Percentiles rank a stretch among this genome's conserved stretches.
Evolutionary conservation across 345 rosid species (phyloP).

Genomic region (Jatropha curcas): DNA sequence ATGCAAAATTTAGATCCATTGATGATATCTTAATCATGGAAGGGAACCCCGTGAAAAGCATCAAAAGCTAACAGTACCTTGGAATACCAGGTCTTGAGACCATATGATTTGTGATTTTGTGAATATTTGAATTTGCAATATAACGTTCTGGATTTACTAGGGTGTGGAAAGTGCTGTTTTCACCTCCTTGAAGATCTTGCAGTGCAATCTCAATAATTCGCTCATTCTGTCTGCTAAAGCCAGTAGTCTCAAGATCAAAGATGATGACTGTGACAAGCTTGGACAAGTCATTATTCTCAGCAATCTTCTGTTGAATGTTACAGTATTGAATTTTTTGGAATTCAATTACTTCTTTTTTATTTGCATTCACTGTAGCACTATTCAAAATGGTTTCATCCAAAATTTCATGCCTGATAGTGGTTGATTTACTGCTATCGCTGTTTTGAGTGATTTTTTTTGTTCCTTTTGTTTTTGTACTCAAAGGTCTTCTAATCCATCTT

Average conservation of each 20-base stretch:
- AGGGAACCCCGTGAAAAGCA: not conserved
- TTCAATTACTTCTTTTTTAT: slow-evolving; percentile 35
- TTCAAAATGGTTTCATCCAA: slow-evolving; percentile 49
- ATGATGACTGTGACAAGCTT: slow-evolving; percentile 57
- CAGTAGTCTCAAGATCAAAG: slow-evolving; percentile 81
- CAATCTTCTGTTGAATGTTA: slow-evolving; percentile 51
- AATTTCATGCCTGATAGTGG: slow-evolving; percentile 37
- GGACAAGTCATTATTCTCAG: slow-evolving; percentile 51
- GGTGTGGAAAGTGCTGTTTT: slow-evolving; percentile 80
- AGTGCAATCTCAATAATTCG: slow-evolving; percentile 77
- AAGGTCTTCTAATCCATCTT: slow-evolving; percentile 57
- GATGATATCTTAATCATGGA: not conserved
- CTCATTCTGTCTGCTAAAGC: slow-evolving; percentile 49
- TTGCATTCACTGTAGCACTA: slow-evolving; percentile 38
- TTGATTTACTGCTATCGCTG: slow-evolving; percentile 31
- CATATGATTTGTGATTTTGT: slow-evolving; percentile 69
- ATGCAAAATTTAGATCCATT: not conserved
- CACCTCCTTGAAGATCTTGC: slow-evolving; percentile 83
- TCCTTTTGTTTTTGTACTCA: slow-evolving; percentile 49
- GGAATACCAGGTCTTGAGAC: slow-evolving; percentile 80
- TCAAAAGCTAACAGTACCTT: slow-evolving; percentile 44
- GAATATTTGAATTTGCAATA: slow-evolving; percentile 52
- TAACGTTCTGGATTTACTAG: slow-evolving; percentile 69
- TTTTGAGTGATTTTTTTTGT: slow-evolving; percentile 32
- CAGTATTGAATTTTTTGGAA: slow-evolving; percentile 38